A percentile compares a stretch with the other conserved stretches of the same genome.
These are phyloP conservation scores for Geranium brycei DNA, from an alignment of 345 rosid species.

Conservation along the genomic window DNA sequence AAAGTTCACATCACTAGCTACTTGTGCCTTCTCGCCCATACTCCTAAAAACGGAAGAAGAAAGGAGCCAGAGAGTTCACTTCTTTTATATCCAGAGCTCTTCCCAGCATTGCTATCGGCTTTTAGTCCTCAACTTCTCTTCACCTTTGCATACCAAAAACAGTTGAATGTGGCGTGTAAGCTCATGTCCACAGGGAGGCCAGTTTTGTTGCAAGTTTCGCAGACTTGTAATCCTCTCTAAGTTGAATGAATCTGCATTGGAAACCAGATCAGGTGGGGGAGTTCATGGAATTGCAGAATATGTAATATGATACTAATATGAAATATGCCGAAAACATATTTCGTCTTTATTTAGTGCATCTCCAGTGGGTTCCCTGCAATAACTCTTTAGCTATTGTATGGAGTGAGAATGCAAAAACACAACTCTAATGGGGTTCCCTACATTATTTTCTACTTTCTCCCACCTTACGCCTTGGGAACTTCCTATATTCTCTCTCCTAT, in stretches of 20 bases:
- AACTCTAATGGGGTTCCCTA: too few relatives aligned
- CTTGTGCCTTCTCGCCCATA: background rate
- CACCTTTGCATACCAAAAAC: background rate
- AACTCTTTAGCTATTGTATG: too few relatives aligned
- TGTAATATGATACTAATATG: too few relatives aligned
- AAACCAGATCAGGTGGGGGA: constrained; percentile 1
- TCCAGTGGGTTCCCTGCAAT: too few relatives aligned
- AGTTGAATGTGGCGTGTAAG: background rate
- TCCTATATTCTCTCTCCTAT: too few relatives aligned
- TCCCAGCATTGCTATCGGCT: background rate
- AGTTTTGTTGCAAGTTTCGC: constrained; percentile 84
- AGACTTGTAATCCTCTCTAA: constrained; percentile 90
- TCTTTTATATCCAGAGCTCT: too few relatives aligned
- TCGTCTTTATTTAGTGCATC: background rate
- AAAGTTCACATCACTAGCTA: background rate
- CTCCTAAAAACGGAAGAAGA: background rate
- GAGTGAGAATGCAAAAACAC: too few relatives aligned
- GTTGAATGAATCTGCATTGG: constrained; percentile 70
- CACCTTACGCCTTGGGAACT: too few relatives aligned
- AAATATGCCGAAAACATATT: background rate
- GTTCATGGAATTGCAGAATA: background rate
- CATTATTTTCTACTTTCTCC: too few relatives aligned
- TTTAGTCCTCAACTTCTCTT: background rate
- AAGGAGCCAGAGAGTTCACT: background rate
- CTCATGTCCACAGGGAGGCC: constrained; percentile 53